These are phyloP conservation scores for Setaria viridis DNA, from an alignment of 202 grass and related monocot species.

Conservation along the genomic window DNA sequence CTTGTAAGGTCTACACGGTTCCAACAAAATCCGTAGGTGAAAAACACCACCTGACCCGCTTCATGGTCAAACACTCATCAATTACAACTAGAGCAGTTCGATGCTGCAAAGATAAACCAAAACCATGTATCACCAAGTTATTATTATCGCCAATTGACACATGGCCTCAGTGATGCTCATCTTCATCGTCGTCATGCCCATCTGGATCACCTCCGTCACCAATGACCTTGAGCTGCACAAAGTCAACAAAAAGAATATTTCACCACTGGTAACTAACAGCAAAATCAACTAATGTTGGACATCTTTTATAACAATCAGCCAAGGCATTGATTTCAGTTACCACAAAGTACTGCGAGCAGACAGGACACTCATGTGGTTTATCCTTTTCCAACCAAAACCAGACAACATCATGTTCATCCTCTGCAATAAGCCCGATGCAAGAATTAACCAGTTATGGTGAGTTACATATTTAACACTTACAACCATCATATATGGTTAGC, in stretches of 20 bases:
- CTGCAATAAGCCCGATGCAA: conserved; percentile 32
- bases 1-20: conserved; percentile 10
- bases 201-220: conserved; percentile 80
- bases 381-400: conserved; percentile 98
- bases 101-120: conserved; percentile 51
- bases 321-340: conserved; percentile 52
- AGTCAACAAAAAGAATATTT: neutral
- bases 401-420: conserved; percentile 94
- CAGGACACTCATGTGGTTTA: conserved; percentile 81
- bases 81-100: conserved; percentile 40
- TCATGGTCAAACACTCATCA: conserved; percentile 53
- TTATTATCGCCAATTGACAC: conserved; percentile 46
- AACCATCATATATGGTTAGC: neutral
- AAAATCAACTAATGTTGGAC: neutral
- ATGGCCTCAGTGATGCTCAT: conserved; percentile 57
- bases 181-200: conserved; percentile 63
- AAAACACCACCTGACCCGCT: conserved; percentile 45
- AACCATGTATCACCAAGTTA: conserved; percentile 49
- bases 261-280: neutral
- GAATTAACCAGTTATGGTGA: conserved; percentile 21
- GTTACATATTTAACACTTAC: conserved; percentile 21
- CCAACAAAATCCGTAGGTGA: conserved; percentile 46
- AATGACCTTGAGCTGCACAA: conserved; percentile 80
- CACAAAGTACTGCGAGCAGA: conserved; percentile 94
- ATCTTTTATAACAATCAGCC: neutral